Evolutionary conservation across 2,329 filamentous ascomycete species (phyloP).

Genomic region (Fusarium sp.): DNA sequence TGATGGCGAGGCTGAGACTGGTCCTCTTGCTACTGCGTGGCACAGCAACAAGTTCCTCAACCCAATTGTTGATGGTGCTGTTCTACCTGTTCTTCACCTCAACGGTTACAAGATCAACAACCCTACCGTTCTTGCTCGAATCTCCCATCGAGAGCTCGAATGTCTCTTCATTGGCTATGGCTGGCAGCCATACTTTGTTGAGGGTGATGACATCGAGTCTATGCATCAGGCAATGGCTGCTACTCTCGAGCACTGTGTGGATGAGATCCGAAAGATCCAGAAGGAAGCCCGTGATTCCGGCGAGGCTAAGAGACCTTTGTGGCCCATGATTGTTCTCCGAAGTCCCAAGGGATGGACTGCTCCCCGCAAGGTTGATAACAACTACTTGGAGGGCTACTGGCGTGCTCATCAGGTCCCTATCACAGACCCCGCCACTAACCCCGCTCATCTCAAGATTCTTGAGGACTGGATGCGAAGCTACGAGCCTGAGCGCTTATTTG

Average conservation of each 20-base stretch:
- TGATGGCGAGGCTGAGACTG: slow-evolving; percentile 85
- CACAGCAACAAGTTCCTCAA: slow-evolving; percentile 87
- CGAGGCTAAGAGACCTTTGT: slow-evolving; percentile 76
- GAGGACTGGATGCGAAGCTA: slow-evolving; percentile 84
- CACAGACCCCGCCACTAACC: slow-evolving; percentile 74
- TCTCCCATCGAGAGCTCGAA: slow-evolving; percentile 79
- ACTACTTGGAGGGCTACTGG: slow-evolving; percentile 82
- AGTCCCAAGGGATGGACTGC: slow-evolving; percentile 86
- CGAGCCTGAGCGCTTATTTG: slow-evolving; percentile 78
- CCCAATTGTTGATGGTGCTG: slow-evolving; percentile 80
- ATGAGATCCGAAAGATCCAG: slow-evolving; percentile 76
- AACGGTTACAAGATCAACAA: slow-evolving; percentile 92
- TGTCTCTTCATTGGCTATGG: slow-evolving; percentile 79
- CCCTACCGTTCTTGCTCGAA: slow-evolving; percentile 78
- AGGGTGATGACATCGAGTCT: slow-evolving; percentile 76
- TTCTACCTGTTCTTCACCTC: slow-evolving; percentile 80
- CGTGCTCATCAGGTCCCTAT: slow-evolving; percentile 83
- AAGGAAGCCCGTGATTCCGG: slow-evolving; percentile 77
- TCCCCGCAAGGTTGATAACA: slow-evolving; percentile 76
- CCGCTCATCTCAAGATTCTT: slow-evolving; percentile 73
- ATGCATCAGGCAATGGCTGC: slow-evolving; percentile 88
- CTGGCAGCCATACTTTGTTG: slow-evolving; percentile 84
- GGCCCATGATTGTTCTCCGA: slow-evolving; percentile 84
- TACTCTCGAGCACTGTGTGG: slow-evolving; percentile 78
- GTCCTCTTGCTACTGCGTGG: slow-evolving; percentile 82